These are phyloP conservation scores for Byssochlamys sp. DNA, from an alignment of 2,329 filamentous ascomycete species.

Conservation along the genomic window DNA sequence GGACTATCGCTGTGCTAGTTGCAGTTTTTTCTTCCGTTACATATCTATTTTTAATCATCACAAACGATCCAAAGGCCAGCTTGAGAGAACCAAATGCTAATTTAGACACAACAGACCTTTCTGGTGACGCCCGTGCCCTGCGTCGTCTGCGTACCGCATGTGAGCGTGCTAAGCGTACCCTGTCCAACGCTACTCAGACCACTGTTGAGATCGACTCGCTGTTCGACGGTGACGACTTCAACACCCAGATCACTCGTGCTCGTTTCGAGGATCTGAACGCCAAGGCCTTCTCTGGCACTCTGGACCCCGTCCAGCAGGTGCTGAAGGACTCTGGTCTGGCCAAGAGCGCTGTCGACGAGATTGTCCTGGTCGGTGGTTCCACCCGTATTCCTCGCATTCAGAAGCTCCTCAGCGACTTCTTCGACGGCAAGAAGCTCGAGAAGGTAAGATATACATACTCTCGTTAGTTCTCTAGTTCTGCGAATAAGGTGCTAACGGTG, in stretches of 20 bases:
- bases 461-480: background rate
- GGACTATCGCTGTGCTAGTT: background rate
- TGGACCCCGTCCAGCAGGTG: constrained; percentile 92
- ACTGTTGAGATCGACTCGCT: constrained; percentile 98
- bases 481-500: constrained; percentile 4
- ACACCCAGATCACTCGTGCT: constrained; percentile 91
- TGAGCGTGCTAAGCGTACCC: constrained; percentile 98
- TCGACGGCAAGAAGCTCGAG: constrained; percentile 99
- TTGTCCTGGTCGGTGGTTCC: constrained; percentile 95
- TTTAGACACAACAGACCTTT: constrained; percentile 43
- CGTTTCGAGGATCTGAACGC: constrained; percentile 98
- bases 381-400: constrained; percentile 98
- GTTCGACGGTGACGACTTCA: constrained; percentile 96
- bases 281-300: constrained; percentile 85
- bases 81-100: background rate
- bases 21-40: constrained; percentile 5
- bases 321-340: constrained; percentile 82
- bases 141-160: constrained; percentile 94
- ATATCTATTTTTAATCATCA: background rate
- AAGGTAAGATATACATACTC: constrained; percentile 46
- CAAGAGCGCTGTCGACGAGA: constrained; percentile 91
- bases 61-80: background rate
- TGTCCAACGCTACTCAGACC: constrained; percentile 93
- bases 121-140: constrained; percentile 78
- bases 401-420: constrained; percentile 98